phyloP scores from a whole-genome alignment of 2,329 filamentous ascomycete species.

The Curvularia spicifera region DNA sequence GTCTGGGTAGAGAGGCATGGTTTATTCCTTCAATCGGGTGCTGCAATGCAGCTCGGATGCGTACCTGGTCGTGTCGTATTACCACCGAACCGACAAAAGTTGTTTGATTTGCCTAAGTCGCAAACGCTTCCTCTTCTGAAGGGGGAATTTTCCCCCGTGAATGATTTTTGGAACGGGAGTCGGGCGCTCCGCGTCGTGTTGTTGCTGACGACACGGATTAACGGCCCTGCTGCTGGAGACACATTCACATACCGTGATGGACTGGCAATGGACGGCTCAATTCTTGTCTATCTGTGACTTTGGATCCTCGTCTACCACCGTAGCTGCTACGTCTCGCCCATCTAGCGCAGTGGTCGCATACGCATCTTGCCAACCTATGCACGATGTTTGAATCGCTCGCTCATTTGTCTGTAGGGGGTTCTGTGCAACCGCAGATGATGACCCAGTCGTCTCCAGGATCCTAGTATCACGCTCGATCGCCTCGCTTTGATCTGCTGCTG shows the following conservation, averaged over 20 bases:
- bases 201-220: background rate
- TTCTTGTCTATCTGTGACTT: background rate
- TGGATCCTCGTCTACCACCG: background rate
- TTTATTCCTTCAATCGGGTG: background rate
- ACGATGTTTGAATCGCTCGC: background rate
- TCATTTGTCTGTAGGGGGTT: background rate
- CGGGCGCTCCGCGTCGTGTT: background rate
- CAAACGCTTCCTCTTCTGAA: background rate
- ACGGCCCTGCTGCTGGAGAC: background rate
- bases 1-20: background rate
- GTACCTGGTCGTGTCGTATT: background rate
- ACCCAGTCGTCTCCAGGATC: background rate
- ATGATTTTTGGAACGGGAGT: background rate
- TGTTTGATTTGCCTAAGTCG: background rate
- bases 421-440: background rate
- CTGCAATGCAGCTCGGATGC: background rate
- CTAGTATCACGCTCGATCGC: background rate
- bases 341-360: background rate
- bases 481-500: constrained; percentile 1
- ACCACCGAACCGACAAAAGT: background rate
- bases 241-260: background rate
- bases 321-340: background rate
- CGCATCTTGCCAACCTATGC: constrained; percentile 1
- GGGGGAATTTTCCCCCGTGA: background rate
- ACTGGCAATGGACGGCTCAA: background rate